Evolutionary conservation across 1,284 basidiomycete species (phyloP), one percentile per base, ranked within the genome.

Genomic region (Moniliella sp.): DNA sequence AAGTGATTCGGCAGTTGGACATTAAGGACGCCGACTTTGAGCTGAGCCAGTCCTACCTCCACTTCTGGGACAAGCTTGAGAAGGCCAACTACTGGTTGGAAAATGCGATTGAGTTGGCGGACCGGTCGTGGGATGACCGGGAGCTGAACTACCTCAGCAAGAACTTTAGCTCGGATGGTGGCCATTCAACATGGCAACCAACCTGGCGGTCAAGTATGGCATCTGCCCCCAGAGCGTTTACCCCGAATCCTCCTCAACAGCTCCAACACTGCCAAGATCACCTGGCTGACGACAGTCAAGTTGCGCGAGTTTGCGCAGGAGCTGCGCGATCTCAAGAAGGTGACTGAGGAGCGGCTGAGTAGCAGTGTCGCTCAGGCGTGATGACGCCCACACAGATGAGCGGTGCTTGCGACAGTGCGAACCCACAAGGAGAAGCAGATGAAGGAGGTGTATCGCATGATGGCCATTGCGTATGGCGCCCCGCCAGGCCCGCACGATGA

Each of bases 1-100:
- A 74, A 32, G 68, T 84, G 36, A 77, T 81, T 69, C 78, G 78
- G 65, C 74, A 75, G 56, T 69, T 88, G 46, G 77, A 78, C 50
- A 65, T 94, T 25, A 23, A 23, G 21, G 21, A 23, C 21, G 72
- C 70, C 32, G 76, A 83, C 30, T 86, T 91, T 61, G 73, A 91
- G 64, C 71, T 86, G 15, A 82, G 79, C 9, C 83, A 88, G 67
- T 74, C 72, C 31, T 34, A 66, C 57, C 30, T 36, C 5, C 25
- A 28, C 25, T 31, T 88, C 68, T 86, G 76, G 67, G 82, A 88
- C 64, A 86, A 86, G 64, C 69, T 91, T 31, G 84, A 91, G 67
- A 91, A 91, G 64, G 69, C 76, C 33, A 93, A 94, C 66, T 86
- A 79, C 65, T 91, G 79, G 62, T 73, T 94, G 15, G 86, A 94